Conservation (phyloP, 2,329 filamentous ascomycete species). For the Penicillium glabrum region DNA sequence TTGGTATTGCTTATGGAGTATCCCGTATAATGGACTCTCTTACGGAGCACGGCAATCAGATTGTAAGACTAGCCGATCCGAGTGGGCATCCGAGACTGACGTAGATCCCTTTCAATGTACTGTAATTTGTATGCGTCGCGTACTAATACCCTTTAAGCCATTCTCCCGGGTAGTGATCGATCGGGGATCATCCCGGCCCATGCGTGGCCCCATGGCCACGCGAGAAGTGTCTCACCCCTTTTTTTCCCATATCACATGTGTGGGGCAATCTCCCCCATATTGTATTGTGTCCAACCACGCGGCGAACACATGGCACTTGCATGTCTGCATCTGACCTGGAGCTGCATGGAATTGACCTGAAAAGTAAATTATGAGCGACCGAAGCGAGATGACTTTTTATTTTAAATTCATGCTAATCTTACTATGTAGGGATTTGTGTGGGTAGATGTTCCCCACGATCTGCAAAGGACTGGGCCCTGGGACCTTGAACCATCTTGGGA, state of each 20-base stretch:
- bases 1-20: no score
- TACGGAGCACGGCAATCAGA: background rate
- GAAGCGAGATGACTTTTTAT: background rate
- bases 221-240: conserved; percentile 9
- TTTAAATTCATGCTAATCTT: background rate
- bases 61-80: background rate
- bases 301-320: conserved; percentile 25
- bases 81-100: background rate
- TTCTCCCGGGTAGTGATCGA: conserved; percentile 20
- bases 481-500: conserved; percentile 2
- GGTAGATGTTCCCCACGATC: background rate
- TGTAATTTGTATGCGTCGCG: background rate
- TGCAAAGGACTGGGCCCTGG: background rate
- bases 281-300: conserved; percentile 4
- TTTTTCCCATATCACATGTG: conserved; percentile 6
- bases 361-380: background rate
- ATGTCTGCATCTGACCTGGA: conserved; percentile 9
- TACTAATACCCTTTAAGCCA: conserved; percentile 9
- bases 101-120: no score
- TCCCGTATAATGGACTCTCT: no score
- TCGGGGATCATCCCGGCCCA: conserved; percentile 21
- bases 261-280: conserved; percentile 1
- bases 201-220: conserved; percentile 17
- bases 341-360: background rate
- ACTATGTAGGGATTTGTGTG: background rate